Conservation (phyloP, 192 early-diverging fungal species). For the Coemansia pectinata region DNA sequence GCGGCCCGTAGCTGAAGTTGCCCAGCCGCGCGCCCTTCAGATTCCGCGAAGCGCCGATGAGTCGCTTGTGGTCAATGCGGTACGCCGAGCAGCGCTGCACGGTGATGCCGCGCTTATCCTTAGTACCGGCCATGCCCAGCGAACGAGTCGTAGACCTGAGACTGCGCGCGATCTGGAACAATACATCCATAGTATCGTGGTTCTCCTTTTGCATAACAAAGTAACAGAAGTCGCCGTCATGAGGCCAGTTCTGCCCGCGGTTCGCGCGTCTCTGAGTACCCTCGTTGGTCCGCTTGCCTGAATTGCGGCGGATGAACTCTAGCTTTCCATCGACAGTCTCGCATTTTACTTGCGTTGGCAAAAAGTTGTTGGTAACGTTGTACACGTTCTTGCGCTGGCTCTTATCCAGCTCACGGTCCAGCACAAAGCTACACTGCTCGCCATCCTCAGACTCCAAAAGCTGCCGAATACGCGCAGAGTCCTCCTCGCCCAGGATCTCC, state of each 20-base stretch:
- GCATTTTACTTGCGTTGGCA: constrained; percentile 34
- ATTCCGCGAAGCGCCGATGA: constrained; percentile 17
- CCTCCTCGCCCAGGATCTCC: constrained; percentile 25
- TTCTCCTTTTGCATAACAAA: constrained; percentile 95
- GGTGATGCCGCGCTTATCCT: constrained; percentile 91
- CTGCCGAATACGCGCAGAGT: constrained; percentile 20
- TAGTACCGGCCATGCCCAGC: constrained; percentile 89
- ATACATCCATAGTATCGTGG: constrained; percentile 85
- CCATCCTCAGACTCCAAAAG: constrained; percentile 20
- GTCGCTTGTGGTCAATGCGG: constrained; percentile 50
- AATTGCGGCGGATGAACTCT: constrained; percentile 23
- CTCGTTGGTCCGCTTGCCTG: background rate
- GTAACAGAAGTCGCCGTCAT: constrained; percentile 72
- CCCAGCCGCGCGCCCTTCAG: constrained; percentile 59
- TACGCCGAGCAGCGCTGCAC: constrained; percentile 77
- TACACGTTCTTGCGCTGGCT: constrained; percentile 39
- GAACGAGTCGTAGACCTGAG: constrained; percentile 41
- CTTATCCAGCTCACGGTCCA: constrained; percentile 42
- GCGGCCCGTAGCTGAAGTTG: constrained; percentile 70
- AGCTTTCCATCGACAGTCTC: constrained; percentile 47
- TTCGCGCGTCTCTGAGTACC: background rate
- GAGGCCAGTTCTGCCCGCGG: constrained; percentile 51
- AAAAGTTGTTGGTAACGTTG: constrained; percentile 54
- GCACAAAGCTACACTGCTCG: constrained; percentile 18
- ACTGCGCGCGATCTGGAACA: constrained; percentile 53